phyloP scores from a whole-genome alignment of 2,329 filamentous ascomycete species.

The Pyrenochaeta sp. region DNA sequence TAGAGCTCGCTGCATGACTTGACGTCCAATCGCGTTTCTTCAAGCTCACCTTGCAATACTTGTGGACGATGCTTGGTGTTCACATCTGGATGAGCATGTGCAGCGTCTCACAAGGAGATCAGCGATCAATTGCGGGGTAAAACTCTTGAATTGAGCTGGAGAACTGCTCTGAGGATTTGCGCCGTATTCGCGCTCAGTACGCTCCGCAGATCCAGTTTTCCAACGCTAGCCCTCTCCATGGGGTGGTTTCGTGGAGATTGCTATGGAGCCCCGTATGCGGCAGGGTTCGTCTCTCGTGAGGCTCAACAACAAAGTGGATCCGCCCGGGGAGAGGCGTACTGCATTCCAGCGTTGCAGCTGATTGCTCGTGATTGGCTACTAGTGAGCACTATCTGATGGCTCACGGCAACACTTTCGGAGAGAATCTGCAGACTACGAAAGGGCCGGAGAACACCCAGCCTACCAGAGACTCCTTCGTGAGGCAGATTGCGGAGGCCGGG shows the following conservation, averaged over 20 bases:
- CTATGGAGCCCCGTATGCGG: slow-evolving; percentile 24
- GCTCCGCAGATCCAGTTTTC: slow-evolving; percentile 10
- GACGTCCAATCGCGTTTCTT: slow-evolving; percentile 4
- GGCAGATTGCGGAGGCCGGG: slow-evolving; percentile 29
- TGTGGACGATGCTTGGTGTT: background rate
- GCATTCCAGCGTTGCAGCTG: background rate
- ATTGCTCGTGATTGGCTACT: slow-evolving; percentile 21
- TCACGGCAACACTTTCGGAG: slow-evolving; percentile 29
- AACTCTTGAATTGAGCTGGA: background rate
- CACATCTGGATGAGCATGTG: background rate
- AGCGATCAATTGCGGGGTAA: slow-evolving; percentile 7
- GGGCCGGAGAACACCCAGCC: slow-evolving; percentile 19
- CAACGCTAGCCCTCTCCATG: slow-evolving; percentile 30
- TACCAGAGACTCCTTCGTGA: slow-evolving; percentile 11
- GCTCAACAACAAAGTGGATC: slow-evolving; percentile 37
- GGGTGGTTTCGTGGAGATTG: slow-evolving; percentile 33
- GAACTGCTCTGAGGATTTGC: background rate
- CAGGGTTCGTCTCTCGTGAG: slow-evolving; percentile 28
- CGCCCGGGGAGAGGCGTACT: slow-evolving; percentile 12
- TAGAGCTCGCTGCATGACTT: slow-evolving; percentile 5
- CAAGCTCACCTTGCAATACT: slow-evolving; percentile 13
- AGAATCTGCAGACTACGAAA: slow-evolving; percentile 13
- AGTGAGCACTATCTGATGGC: slow-evolving; percentile 8
- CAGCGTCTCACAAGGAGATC: background rate
- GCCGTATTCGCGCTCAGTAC: background rate